These are phyloP conservation scores for Leccinum broughii DNA, from an alignment of 768 basidiomycete species.

Conservation along the genomic window DNA sequence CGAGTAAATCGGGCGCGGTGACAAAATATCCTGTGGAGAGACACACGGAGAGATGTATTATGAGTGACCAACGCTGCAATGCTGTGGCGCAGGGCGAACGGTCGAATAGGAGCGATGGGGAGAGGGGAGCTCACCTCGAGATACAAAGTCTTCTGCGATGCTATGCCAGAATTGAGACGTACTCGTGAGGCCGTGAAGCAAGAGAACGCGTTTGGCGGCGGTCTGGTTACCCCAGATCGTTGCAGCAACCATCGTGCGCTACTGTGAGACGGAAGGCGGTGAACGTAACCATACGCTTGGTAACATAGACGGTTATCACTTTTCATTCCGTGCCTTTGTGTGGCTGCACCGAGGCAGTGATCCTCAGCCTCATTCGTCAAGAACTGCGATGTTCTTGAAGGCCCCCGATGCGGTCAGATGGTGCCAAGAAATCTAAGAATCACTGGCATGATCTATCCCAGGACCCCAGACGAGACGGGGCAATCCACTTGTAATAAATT, in stretches of 20 bases:
- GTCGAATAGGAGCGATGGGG: neutral
- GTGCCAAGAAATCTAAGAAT: too few species aligned
- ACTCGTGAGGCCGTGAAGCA: slow-evolving; percentile 22
- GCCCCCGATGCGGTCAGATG: too few species aligned
- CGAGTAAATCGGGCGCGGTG: slow-evolving; percentile 24
- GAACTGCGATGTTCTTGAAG: too few species aligned
- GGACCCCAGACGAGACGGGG: too few species aligned
- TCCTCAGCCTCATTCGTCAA: too few species aligned
- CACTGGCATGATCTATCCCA: too few species aligned
- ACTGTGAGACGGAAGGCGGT: neutral
- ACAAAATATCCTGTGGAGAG: slow-evolving; percentile 23
- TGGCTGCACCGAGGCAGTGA: too few species aligned
- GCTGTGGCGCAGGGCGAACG: neutral
- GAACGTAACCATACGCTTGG: too few species aligned
- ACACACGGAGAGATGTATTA: fast-evolving
- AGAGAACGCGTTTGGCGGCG: slow-evolving; percentile 17
- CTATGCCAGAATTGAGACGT: slow-evolving; percentile 16
- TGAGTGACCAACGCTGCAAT: neutral
- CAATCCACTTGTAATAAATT: too few species aligned
- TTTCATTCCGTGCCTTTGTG: too few species aligned
- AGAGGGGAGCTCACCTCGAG: slow-evolving; percentile 13
- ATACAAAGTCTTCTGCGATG: slow-evolving; percentile 15
- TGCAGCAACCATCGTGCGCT: neutral
- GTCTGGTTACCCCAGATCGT: slow-evolving; percentile 22
- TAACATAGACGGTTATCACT: too few species aligned